Evolutionary conservation across 1,139 yeast genomes (phyloP).

Genomic region (Debaryomyces nepalensis): DNA sequence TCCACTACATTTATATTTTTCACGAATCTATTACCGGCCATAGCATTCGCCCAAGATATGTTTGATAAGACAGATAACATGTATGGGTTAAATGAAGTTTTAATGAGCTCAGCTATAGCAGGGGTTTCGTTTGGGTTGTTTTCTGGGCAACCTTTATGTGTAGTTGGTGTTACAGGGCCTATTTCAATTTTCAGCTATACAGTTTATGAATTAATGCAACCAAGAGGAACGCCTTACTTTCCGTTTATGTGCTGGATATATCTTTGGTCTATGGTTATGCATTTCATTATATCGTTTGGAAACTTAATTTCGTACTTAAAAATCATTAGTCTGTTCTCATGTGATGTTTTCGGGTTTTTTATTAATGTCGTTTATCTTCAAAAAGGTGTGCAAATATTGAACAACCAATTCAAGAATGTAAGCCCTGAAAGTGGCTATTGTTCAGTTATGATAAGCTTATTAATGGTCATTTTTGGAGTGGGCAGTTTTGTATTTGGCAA

Average conservation of each 20-base stretch:
- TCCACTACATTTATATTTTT: slow-evolving; percentile 81
- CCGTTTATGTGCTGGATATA: slow-evolving; percentile 97
- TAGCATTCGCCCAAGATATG: slow-evolving; percentile 98
- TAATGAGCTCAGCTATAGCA: slow-evolving; percentile 82
- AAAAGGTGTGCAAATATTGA: slow-evolving; percentile 83
- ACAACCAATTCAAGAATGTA: slow-evolving; percentile 62
- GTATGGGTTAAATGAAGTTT: slow-evolving; percentile 90
- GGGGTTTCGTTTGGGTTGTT: slow-evolving; percentile 87
- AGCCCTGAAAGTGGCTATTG: slow-evolving; percentile 68
- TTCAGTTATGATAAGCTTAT: slow-evolving; percentile 71
- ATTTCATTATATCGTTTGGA: slow-evolving; percentile 68
- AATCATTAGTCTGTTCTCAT: slow-evolving; percentile 80
- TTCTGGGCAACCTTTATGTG: slow-evolving; percentile 89
- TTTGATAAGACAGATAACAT: slow-evolving; percentile 84
- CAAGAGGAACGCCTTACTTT: slow-evolving; percentile 71
- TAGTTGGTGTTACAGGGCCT: slow-evolving; percentile 98
- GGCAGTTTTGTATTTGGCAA: slow-evolving; percentile 63
- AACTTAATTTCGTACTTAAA: slow-evolving; percentile 73
- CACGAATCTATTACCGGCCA: slow-evolving; percentile 89
- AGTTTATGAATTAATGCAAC: slow-evolving; percentile 76
- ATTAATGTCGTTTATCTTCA: slow-evolving; percentile 89
- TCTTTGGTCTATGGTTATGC: slow-evolving; percentile 88
- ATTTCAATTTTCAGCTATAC: slow-evolving; percentile 90
- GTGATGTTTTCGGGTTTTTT: slow-evolving; percentile 93
- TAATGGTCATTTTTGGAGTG: slow-evolving; percentile 77